Percentiles rank a stretch among this genome's conserved stretches.
phyloP scores from a whole-genome alignment of 129 eudicot genomes.

The Arctium lappa region DNA sequence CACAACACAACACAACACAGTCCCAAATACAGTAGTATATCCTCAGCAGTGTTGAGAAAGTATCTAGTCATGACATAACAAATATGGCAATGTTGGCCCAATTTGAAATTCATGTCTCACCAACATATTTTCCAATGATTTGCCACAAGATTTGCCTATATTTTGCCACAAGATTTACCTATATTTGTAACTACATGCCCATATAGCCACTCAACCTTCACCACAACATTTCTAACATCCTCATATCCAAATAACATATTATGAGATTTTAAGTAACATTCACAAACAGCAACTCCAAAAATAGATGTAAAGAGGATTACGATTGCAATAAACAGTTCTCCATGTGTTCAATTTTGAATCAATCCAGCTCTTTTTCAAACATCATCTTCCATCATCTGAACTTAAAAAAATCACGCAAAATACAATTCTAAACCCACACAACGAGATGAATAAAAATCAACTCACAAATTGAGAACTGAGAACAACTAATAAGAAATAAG shows the following conservation, averaged over 20 bases:
- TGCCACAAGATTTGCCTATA: neutral
- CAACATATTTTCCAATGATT: neutral
- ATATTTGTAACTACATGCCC: neutral
- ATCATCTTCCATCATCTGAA: conserved; percentile 3
- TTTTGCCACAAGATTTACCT: conserved; percentile 2
- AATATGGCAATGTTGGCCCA: conserved; percentile 6
- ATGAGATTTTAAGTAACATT: neutral
- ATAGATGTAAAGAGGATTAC: neutral
- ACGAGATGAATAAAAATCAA: conserved; percentile 8
- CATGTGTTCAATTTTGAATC: neutral
- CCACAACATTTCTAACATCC: neutral
- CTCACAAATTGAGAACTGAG: neutral
- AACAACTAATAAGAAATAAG: neutral
- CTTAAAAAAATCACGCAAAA: neutral
- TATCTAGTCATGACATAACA: neutral
- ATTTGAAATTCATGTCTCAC: conserved; percentile 7
- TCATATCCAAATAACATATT: neutral
- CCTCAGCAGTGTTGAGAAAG: neutral
- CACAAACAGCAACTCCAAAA: conserved; percentile 8
- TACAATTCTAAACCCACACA: neutral
- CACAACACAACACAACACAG: neutral
- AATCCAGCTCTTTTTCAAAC: neutral
- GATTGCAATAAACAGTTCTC: conserved; percentile 11
- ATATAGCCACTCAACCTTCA: conserved; percentile 1
- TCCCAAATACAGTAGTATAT: neutral